phyloP scores from a whole-genome alignment of 768 basidiomycete species.

The Boletus barrowsii region DNA sequence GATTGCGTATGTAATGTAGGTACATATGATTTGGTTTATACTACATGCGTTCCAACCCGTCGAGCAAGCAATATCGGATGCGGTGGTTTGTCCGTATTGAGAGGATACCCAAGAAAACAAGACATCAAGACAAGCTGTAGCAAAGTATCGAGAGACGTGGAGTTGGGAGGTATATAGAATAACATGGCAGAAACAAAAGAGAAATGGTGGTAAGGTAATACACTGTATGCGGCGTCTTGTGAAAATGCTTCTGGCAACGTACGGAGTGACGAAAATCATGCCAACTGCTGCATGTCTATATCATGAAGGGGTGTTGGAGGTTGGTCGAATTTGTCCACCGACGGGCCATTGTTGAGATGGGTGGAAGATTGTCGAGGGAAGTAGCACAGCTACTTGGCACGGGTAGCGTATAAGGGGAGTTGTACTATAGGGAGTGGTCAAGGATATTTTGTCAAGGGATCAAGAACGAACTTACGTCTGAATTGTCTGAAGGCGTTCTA shows the following conservation, averaged over 20 bases:
- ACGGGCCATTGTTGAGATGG: slow-evolving; percentile 36
- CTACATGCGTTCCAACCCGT: slow-evolving; percentile 34
- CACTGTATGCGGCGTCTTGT: slow-evolving; percentile 7
- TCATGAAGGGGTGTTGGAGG: slow-evolving; percentile 33
- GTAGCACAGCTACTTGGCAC: slow-evolving; percentile 27
- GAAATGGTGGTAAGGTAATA: slow-evolving; percentile 9
- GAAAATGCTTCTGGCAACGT: slow-evolving; percentile 10
- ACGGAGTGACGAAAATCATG: background rate
- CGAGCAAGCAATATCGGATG: slow-evolving; percentile 24
- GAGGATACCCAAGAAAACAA: slow-evolving; percentile 30
- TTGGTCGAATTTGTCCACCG: slow-evolving; percentile 36
- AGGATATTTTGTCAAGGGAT: background rate
- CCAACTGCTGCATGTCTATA: slow-evolving; percentile 25
- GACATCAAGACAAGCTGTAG: slow-evolving; percentile 24
- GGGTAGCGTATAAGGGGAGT: slow-evolving; percentile 24
- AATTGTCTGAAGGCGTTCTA: slow-evolving; percentile 21
- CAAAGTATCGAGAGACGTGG: background rate
- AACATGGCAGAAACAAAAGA: background rate
- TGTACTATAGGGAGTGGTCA: slow-evolving; percentile 20
- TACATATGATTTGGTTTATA: slow-evolving; percentile 24
- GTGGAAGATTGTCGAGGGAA: slow-evolving; percentile 31
- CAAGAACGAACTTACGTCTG: slow-evolving; percentile 22
- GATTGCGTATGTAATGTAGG: slow-evolving; percentile 26
- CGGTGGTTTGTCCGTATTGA: slow-evolving; percentile 22
- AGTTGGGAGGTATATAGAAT: slow-evolving; percentile 9